Percentiles rank a stretch among this genome's conserved stretches.
Conservation (phyloP, 176 grass and related monocot species). For the Alloteropsis semialata region DNA sequence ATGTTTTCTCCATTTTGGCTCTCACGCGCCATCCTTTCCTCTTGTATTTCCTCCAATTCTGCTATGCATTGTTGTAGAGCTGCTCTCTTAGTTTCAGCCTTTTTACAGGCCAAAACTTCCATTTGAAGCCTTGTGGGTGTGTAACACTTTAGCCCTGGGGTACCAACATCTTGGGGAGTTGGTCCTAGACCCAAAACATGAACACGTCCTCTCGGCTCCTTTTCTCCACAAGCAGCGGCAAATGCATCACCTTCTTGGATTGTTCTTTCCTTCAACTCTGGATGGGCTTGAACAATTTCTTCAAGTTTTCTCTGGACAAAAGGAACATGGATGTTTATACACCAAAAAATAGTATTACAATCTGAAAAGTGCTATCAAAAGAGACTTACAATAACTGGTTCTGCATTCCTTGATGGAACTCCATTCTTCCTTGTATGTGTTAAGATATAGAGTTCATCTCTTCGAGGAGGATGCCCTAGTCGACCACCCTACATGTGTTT, state of each 20-base stretch:
- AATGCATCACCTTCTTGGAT: neutral
- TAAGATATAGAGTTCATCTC: neutral
- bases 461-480: neutral
- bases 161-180: neutral
- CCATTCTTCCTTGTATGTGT: neutral
- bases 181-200: neutral
- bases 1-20: neutral
- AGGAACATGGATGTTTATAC: neutral
- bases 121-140: neutral
- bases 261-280: neutral
- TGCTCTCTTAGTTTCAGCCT: neutral
- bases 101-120: neutral
- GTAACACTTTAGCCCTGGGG: neutral
- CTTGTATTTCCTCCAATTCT: neutral
- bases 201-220: neutral
- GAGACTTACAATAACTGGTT: neutral
- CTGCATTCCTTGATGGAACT: neutral
- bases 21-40: neutral
- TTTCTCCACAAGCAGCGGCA: neutral
- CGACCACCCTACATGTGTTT: no score
- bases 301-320: neutral
- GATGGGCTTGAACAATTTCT: neutral
- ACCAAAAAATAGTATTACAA: neutral
- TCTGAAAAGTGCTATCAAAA: no score
- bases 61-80: neutral